phyloP scores from a whole-genome alignment of 2,329 filamentous ascomycete species.

The Xylariaceae sp. region DNA sequence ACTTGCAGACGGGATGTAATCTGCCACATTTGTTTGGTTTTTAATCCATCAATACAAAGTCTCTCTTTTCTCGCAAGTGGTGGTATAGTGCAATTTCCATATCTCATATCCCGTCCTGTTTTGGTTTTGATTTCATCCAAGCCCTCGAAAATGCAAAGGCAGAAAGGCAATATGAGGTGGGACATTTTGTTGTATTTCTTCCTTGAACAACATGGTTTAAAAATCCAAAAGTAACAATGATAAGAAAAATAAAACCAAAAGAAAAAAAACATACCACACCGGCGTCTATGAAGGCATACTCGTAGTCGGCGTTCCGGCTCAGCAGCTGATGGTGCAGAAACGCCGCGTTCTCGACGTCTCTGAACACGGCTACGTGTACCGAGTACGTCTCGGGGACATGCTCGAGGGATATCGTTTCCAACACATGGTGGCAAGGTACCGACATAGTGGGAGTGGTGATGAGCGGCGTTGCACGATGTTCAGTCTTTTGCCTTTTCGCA shows the following conservation, averaged over 20 bases:
- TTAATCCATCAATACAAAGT: background rate
- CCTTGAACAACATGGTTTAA: too few relatives aligned
- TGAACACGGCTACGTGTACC: slow-evolving; percentile 71
- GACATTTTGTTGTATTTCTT: too few relatives aligned
- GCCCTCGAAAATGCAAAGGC: too few relatives aligned
- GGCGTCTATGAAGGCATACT: slow-evolving; percentile 92
- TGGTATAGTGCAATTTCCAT: too few relatives aligned
- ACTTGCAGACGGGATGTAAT: slow-evolving; percentile 68
- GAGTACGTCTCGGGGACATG: slow-evolving; percentile 65
- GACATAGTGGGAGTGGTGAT: too few relatives aligned
- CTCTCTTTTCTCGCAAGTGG: too few relatives aligned
- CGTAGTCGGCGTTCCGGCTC: slow-evolving; percentile 75
- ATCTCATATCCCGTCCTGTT: too few relatives aligned
- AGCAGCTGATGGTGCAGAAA: slow-evolving; percentile 80
- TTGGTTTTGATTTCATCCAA: too few relatives aligned
- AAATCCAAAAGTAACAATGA: background rate
- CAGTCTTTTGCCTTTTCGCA: too few relatives aligned
- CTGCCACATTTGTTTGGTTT: slow-evolving; percentile 37
- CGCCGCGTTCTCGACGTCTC: slow-evolving; percentile 67
- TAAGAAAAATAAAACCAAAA: background rate
- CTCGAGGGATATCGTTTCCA: slow-evolving; percentile 66
- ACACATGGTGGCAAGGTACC: too few relatives aligned
- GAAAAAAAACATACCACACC: slow-evolving; percentile 60
- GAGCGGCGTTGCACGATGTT: too few relatives aligned
- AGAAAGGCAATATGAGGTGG: too few relatives aligned